A percentile compares a stretch with the other conserved stretches of the same genome.
phyloP scores from a whole-genome alignment of 768 basidiomycete species.

The Cystofilobasidium ferigula region DNA sequence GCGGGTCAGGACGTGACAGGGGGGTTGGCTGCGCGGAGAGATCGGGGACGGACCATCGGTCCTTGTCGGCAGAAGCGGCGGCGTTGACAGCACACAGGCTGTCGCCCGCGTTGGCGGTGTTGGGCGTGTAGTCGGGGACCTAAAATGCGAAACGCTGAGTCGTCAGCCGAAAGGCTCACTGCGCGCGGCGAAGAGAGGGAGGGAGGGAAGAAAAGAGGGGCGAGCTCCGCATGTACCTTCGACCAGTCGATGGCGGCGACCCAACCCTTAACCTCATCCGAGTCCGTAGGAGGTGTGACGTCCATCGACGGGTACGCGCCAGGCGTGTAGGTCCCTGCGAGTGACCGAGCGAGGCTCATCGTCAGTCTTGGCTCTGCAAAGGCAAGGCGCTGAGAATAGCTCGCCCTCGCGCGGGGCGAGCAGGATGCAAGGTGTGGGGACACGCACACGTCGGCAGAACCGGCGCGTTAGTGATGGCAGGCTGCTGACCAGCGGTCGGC shows the following conservation, averaged over 20 bases:
- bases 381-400: not conserved
- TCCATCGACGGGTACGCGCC: conserved; percentile 35
- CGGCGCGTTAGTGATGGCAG: not conserved
- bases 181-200: not conserved
- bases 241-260: conserved; percentile 24
- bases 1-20: no score
- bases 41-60: not conserved
- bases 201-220: not conserved
- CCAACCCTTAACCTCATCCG: conserved; percentile 32
- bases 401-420: not conserved
- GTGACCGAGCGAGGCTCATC: not conserved
- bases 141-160: not conserved
- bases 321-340: conserved; percentile 9
- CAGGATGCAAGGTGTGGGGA: not conserved
- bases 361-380: not conserved
- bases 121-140: conserved; percentile 23
- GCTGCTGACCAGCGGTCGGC: conserved; percentile 5
- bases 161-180: not conserved
- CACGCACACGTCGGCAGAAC: not conserved
- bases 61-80: conserved; percentile 9
- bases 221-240: not conserved
- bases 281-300: conserved; percentile 34
- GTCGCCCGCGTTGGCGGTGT: conserved; percentile 6
- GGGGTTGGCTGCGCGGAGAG: not conserved
- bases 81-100: conserved; percentile 12